Evolutionary conservation across 1,284 basidiomycete species (phyloP), one percentile per base, ranked within the genome.

Genomic region (Apiotrichum brassicae): DNA sequence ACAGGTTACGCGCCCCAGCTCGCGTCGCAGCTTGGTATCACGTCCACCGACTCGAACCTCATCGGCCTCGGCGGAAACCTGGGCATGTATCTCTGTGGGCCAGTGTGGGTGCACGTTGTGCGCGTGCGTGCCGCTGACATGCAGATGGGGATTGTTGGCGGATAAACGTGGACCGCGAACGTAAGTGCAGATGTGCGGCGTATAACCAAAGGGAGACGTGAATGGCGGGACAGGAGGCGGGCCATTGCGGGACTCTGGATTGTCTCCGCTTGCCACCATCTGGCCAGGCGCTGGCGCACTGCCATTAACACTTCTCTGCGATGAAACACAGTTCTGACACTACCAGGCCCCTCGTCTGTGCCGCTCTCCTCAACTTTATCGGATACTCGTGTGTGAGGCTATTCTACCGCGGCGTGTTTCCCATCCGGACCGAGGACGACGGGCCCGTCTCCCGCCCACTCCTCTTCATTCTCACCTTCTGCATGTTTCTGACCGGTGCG

Each of bases 1-100:
- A 28, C 63, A 84, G 87, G 85, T 2, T 91, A 89, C 65, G 82
- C 83, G 0, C 87, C 87, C 0, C 87, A 89, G 65, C 76, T 91
- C 3, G 84, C 82, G 2, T 71, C 80, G 14, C 78, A 81, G 33
- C 77, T 90, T n/a, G 74, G 77, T 38, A 78, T 89, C 18, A 78
- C 81, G 1, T 85, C 87, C 44, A 89, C 86, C 0, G 79, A 84
- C 53, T 75, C 86, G 38, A 90, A 89, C 60, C 69, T 87, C 36
- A 77, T 89, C 23, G 86, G 81, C 26, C 56, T 63, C 20, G 63
- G 64, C 9, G 72, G 72, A 1, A 74, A 74, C 48, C 48, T 72
- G 11, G 72, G 72, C 6, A 60, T 74, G 42, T 74, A 74, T 54
- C 41, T 62, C 20, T 61, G 60, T 19, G 65, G 67, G 9, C 68